Evolutionary conservation across 2,329 filamentous ascomycete species (phyloP).

Genomic region (Penicillium paneum): DNA sequence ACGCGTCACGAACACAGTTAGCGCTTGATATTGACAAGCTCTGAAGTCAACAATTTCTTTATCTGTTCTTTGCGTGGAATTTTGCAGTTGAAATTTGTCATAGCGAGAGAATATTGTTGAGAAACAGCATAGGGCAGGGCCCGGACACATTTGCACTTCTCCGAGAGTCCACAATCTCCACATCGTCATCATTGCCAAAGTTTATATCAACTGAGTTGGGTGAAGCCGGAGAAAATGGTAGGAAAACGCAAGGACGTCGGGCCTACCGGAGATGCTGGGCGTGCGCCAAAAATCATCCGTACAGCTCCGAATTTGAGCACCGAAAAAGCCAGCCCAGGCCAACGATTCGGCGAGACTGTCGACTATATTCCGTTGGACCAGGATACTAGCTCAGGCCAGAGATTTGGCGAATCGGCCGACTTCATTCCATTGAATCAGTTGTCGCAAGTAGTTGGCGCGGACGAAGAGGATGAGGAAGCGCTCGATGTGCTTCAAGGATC

Average conservation of each 20-base stretch:
- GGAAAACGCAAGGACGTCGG: conserved; percentile 1
- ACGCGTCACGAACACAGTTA: background rate
- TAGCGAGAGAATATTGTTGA: no score
- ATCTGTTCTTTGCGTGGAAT: background rate
- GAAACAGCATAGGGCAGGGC: no score
- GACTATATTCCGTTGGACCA: background rate
- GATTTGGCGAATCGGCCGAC: conserved; percentile 27
- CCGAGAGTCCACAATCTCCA: background rate
- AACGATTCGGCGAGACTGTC: conserved; percentile 28
- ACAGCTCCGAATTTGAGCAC: background rate
- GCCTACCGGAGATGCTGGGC: background rate
- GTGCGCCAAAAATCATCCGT: background rate
- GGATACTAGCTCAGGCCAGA: conserved; percentile 17
- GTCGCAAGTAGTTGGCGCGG: conserved; percentile 27
- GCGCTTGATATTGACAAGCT: background rate
- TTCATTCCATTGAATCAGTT: conserved; percentile 34
- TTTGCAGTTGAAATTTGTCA: background rate
- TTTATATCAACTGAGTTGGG: background rate
- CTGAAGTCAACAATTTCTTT: background rate
- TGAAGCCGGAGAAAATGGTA: background rate
- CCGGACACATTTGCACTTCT: background rate
- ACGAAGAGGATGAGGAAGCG: conserved; percentile 40
- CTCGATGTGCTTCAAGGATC: conserved; percentile 31
- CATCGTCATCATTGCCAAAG: background rate
- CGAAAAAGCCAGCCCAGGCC: conserved; percentile 15